These are phyloP conservation scores for Hordeum marinum DNA, from an alignment of 176 grass and related monocot species.

Conservation along the genomic window DNA sequence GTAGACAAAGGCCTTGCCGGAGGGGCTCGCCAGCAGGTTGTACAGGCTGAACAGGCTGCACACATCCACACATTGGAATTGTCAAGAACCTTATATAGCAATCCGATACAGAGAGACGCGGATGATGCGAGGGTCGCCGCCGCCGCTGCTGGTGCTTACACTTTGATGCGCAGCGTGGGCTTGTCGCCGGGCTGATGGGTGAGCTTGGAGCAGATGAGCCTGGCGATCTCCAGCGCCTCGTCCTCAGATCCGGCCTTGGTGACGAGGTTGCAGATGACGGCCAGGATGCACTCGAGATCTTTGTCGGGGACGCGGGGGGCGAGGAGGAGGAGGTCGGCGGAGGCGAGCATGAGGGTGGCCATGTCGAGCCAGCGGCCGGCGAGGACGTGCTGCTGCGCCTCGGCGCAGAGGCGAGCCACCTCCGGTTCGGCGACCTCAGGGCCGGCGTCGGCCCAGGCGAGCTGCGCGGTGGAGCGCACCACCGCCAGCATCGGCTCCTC, in stretches of 20 bases:
- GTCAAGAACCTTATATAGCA: not conserved
- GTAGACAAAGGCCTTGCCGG: constrained; percentile 71
- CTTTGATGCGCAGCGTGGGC: constrained; percentile 68
- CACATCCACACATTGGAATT: not conserved
- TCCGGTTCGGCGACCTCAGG: constrained; percentile 83
- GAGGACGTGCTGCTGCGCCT: constrained; percentile 76
- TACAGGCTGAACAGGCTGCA: constrained; percentile 76
- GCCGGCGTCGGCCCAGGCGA: constrained; percentile 84
- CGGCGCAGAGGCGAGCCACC: constrained; percentile 58
- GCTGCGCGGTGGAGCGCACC: constrained; percentile 69
- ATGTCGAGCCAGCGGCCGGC: constrained; percentile 63
- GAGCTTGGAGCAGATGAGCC: constrained; percentile 71
- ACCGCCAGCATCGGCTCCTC: constrained; percentile 88
- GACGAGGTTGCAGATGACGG: constrained; percentile 83
- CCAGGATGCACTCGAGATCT: constrained; percentile 89
- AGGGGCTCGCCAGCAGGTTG: constrained; percentile 65
- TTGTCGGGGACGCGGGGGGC: constrained; percentile 56
- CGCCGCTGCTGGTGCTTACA: constrained; percentile 38
- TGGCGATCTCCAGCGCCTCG: constrained; percentile 75
- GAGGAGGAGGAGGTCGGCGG: constrained; percentile 66
- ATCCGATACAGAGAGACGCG: not conserved
- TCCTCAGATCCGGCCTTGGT: constrained; percentile 64
- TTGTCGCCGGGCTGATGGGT: constrained; percentile 60
- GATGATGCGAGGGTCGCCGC: too few relatives aligned
- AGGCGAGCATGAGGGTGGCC: constrained; percentile 82